Percentiles rank a stretch among this genome's conserved stretches.
phyloP scores from a whole-genome alignment of 768 basidiomycete genomes.

The Trametes coccinea region DNA sequence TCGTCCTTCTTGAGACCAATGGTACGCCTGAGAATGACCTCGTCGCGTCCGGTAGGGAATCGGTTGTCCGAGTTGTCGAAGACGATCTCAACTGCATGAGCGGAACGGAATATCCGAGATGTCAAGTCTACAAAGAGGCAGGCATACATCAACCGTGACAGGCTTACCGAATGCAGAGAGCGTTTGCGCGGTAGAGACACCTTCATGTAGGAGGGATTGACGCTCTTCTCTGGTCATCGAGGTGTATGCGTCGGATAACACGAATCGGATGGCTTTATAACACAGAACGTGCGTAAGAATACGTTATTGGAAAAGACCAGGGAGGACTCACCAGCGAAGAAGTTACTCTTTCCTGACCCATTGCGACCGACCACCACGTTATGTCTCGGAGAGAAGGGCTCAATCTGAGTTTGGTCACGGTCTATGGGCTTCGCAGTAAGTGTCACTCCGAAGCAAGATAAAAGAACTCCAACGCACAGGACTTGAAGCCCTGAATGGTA shows the following conservation, averaged over 20 bases:
- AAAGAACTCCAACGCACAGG: slow-evolving; percentile 55
- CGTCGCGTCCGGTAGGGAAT: slow-evolving; percentile 89
- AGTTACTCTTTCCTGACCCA: slow-evolving; percentile 98
- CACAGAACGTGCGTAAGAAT: background rate
- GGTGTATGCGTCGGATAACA: slow-evolving; percentile 95
- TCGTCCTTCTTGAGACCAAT: slow-evolving; percentile 99
- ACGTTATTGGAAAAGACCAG: too few species aligned
- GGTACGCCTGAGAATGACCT: slow-evolving; percentile 86
- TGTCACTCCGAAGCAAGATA: too few species aligned
- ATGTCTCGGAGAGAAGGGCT: slow-evolving; percentile 90
- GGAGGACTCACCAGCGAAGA: slow-evolving; percentile 78
- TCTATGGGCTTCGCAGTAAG: slow-evolving; percentile 42
- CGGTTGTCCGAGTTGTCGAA: slow-evolving; percentile 95
- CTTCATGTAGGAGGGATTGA: slow-evolving; percentile 91
- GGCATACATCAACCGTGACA: background rate
- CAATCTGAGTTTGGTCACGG: slow-evolving; percentile 87
- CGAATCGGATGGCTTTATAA: slow-evolving; percentile 72
- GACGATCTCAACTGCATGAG: slow-evolving; percentile 74
- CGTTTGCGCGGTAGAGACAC: slow-evolving; percentile 83
- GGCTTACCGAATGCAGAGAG: slow-evolving; percentile 83
- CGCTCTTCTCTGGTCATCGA: slow-evolving; percentile 94
- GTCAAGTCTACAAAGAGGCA: background rate
- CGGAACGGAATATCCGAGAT: too few species aligned
- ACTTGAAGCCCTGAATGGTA: slow-evolving; percentile 96
- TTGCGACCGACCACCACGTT: slow-evolving; percentile 98